Percentiles rank a stretch among this genome's conserved stretches.
Conservation (phyloP, 129 eudicot species). For the Heracleum sosnowskyi region DNA sequence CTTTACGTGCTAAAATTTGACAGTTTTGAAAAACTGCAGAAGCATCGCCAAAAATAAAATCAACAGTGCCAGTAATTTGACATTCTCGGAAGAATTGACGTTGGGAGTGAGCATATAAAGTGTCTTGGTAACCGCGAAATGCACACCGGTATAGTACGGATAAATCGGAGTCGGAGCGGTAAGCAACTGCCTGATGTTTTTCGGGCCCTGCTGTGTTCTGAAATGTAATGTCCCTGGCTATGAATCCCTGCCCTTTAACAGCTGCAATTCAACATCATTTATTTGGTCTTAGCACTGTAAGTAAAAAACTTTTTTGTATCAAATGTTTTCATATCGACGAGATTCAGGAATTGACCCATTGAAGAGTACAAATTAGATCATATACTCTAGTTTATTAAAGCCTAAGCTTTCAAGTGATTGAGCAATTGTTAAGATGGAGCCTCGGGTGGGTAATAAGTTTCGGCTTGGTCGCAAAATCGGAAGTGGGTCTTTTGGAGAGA, state of each 20-base stretch:
- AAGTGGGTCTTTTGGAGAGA: constrained; percentile 95
- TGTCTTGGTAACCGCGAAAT: constrained; percentile 76
- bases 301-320: background rate
- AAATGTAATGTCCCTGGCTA: constrained; percentile 70
- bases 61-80: constrained; percentile 71
- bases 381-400: no score
- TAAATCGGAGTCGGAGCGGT: constrained; percentile 65
- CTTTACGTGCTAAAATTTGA: constrained; percentile 54
- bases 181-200: constrained; percentile 88
- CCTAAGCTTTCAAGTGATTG: no score
- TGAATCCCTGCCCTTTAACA: constrained; percentile 69
- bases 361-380: background rate
- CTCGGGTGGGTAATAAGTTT: constrained; percentile 92
- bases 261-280: constrained; percentile 31
- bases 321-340: no score
- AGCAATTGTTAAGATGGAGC: constrained; percentile 48
- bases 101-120: constrained; percentile 71
- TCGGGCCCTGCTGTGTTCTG: constrained; percentile 91
- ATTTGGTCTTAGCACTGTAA: background rate
- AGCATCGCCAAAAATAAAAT: constrained; percentile 80
- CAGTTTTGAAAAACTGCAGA: constrained; percentile 75
- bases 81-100: constrained; percentile 86
- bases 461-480: constrained; percentile 95
- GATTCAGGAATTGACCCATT: background rate
- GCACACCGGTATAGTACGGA: constrained; percentile 71